Evolutionary conservation across 2,329 filamentous ascomycete species (phyloP).

Genomic region (Ascochyta rabiei): DNA sequence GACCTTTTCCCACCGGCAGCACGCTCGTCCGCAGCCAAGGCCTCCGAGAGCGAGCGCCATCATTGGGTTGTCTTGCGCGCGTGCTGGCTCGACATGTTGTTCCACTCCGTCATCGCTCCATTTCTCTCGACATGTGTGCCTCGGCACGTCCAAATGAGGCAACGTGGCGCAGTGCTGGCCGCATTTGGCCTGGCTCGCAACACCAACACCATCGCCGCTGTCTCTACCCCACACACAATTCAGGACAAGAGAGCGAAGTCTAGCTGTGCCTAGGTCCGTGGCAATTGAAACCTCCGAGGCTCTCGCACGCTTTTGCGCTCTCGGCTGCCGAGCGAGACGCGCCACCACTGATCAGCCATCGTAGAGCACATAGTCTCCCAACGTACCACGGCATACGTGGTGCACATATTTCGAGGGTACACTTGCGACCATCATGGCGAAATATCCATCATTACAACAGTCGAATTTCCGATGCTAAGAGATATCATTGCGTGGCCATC

Average conservation of each 20-base stretch:
- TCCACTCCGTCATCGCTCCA: slow-evolving; percentile 10
- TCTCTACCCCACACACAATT: not conserved
- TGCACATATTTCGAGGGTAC: too few species aligned
- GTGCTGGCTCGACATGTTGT: not conserved
- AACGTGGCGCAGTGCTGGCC: slow-evolving; percentile 5
- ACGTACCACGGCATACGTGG: too few species aligned
- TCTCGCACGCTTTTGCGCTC: too few species aligned
- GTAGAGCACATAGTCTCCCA: too few species aligned
- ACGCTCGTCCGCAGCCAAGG: slow-evolving; percentile 9
- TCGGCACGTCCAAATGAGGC: not conserved
- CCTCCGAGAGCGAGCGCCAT: slow-evolving; percentile 4
- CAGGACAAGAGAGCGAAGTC: not conserved
- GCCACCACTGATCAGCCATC: too few species aligned
- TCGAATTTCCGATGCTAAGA: too few species aligned
- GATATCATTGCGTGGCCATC: not conserved
- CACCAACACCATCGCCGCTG: not conserved
- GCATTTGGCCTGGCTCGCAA: slow-evolving; percentile 6
- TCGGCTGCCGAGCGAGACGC: too few species aligned
- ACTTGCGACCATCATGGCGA: too few species aligned
- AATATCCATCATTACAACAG: not conserved
- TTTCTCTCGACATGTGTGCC: not conserved
- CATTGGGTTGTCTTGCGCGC: not conserved
- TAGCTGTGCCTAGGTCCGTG: not conserved
- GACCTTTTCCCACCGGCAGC: not conserved
- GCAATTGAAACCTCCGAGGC: too few species aligned